phyloP scores from a whole-genome alignment of 78 protist genomes.

The Neovahlkampfia damariscottae region DNA sequence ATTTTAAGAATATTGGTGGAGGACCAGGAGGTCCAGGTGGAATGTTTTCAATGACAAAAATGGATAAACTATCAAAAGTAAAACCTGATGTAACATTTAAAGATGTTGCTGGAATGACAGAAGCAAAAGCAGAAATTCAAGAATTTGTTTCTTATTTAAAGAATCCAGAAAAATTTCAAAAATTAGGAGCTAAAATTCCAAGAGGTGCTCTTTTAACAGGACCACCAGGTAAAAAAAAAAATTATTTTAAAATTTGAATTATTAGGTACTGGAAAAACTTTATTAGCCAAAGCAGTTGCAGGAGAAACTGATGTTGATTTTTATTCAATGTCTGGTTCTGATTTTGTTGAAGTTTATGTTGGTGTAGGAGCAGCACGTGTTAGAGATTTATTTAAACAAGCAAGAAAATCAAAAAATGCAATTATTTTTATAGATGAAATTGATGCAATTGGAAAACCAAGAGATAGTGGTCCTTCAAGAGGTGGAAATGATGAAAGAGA shows the following conservation, averaged over 20 bases:
- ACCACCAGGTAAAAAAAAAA: too few relatives aligned
- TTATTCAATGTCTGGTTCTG: constrained; percentile 83
- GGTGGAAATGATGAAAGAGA: constrained; percentile 71
- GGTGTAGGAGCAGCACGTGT: constrained; percentile 92
- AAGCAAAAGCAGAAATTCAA: constrained; percentile 34
- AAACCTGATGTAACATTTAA: constrained; percentile 6
- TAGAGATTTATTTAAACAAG: constrained; percentile 69
- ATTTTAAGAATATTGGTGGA: too few relatives aligned
- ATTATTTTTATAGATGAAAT: constrained; percentile 86
- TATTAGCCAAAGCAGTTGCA: constrained; percentile 47
- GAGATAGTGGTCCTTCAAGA: neutral
- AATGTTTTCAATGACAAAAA: neutral
- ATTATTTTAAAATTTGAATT: too few relatives aligned
- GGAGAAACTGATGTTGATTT: constrained; percentile 97
- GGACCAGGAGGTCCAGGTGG: neutral
- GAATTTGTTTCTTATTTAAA: constrained; percentile 30
- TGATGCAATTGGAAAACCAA: constrained; percentile 66
- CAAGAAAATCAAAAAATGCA: constrained; percentile 59
- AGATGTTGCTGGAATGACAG: constrained; percentile 45
- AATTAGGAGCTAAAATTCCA: constrained; percentile 42
- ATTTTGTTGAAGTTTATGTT: constrained; percentile 91
- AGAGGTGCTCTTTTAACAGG: constrained; percentile 35
- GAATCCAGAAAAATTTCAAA: constrained; percentile 16
- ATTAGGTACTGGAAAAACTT: constrained; percentile 43
- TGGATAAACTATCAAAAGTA: neutral